Evolutionary conservation across 75 land plant species (phyloP).

Genomic region (Ceratopteris richardii): DNA sequence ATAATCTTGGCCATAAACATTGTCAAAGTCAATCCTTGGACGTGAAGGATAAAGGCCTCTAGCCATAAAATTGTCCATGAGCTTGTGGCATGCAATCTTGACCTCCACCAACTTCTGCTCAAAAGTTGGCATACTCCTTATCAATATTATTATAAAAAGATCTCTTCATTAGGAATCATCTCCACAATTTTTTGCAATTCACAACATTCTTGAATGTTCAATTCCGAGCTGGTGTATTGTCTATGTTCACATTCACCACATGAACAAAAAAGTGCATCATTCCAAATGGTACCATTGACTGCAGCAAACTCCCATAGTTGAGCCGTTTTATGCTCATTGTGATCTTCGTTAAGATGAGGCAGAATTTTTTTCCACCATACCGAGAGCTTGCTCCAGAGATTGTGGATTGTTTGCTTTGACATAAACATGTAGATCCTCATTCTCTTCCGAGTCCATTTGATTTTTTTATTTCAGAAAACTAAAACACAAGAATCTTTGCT

Average conservation of each 20-base stretch:
- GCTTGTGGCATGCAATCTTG: conserved; percentile 1
- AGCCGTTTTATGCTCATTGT: conserved; percentile 18
- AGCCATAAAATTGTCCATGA: background rate
- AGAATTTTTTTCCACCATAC: conserved; percentile 47
- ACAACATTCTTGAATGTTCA: conserved; percentile 16
- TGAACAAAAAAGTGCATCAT: background rate
- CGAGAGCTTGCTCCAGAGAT: conserved; percentile 33
- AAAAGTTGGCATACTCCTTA: conserved; percentile 21
- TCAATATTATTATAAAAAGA: conserved; percentile 19
- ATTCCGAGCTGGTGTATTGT: conserved; percentile 9
- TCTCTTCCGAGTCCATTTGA: conserved; percentile 14
- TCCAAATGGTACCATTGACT: conserved; percentile 16
- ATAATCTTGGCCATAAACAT: background rate
- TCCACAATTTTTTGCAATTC: conserved; percentile 16
- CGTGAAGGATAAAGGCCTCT: background rate
- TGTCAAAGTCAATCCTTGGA: conserved; percentile 4
- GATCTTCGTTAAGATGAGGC: conserved; percentile 20
- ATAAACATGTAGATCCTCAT: conserved; percentile 47
- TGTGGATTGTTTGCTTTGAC: conserved; percentile 37
- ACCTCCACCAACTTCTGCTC: conserved; percentile 20
- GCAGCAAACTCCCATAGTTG: conserved; percentile 29
- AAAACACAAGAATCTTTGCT: too few species aligned
- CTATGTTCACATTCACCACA: conserved; percentile 22
- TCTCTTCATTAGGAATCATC: conserved; percentile 13
- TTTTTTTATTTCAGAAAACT: conserved; percentile 12